Base-by-base conservation (phyloP, 192 early-diverging fungal genomes). In the Coemansia biformis region DNA sequence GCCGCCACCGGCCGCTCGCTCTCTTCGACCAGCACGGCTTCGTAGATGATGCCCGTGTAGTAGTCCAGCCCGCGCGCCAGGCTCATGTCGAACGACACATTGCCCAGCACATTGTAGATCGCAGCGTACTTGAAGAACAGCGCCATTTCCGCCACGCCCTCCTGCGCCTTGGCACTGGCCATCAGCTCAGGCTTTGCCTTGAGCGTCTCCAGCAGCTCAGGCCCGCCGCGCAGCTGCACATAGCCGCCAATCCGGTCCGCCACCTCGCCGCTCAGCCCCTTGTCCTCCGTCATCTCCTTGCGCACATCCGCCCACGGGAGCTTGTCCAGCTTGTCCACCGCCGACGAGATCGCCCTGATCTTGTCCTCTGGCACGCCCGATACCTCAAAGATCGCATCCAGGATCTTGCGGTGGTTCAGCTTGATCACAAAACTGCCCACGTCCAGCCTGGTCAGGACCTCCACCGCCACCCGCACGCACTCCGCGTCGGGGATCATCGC, bases 11-110 rank as follows among this genome's bases (percentile, higher is more conserved):
- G 56, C 15, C 54, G 51, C 26, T 54, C 56, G 38, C 53, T 55
- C 48, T 75, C 71, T 29, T 67, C 71, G 32, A 64, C 65, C 32
- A 77, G 57, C 11, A 98, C 88, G 8, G 92, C 96, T 64, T 99
- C 96, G 66, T 96, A 99, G 59, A 99, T 99, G 40, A 97, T 83
- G 21, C 96, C 96, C 31, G 96, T 99, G 76, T 99, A 99, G 68
- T 99, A 99, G 63, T 99, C 96, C 33, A 99, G 62, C 22, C 96
- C 96, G 33, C 96, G 83, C n/a, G 94, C 96, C 57, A 99, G 77
- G 43, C 84, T 87, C 47, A 99, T 79, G 63, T 99, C 96, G 59
- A 98, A 95, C 3, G 85, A 87, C 33, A 95, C 42, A 42, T 38
- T 36, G 43, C 82, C 75, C 8, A 77, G 51, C 11, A 97, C 80